phyloP scores from a whole-genome alignment of 495 filamentous ascomycete species.

The Daldinia concentrica region DNA sequence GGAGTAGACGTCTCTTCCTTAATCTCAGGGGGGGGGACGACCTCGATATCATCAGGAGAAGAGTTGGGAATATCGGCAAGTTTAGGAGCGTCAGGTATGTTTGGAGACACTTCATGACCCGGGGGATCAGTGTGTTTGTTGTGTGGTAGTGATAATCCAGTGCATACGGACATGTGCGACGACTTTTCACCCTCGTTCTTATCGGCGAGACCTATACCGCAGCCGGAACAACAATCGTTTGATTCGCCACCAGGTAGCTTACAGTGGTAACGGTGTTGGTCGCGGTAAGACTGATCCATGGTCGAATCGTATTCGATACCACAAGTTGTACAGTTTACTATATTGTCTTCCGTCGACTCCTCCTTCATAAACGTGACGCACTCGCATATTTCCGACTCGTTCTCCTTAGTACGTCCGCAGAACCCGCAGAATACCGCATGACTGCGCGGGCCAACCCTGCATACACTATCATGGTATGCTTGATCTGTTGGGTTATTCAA shows the following conservation, averaged over 20 bases:
- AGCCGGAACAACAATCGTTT: conserved; percentile 8
- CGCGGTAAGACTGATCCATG: conserved; percentile 18
- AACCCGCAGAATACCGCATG: background rate
- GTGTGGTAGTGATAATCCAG: too few species aligned
- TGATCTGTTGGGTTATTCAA: conserved; percentile 33
- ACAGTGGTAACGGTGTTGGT: conserved; percentile 3
- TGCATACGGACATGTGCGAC: conserved; percentile 2
- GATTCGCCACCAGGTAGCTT: background rate
- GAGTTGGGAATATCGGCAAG: background rate
- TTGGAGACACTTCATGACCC: too few species aligned
- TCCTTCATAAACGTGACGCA: background rate
- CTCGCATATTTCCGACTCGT: background rate
- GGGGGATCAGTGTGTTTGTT: too few species aligned
- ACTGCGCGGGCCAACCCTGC: background rate
- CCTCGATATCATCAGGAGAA: background rate
- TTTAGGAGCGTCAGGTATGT: background rate
- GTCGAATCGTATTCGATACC: conserved; percentile 16
- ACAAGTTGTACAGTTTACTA: conserved; percentile 7
- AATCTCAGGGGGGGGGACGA: background rate
- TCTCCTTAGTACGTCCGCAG: background rate
- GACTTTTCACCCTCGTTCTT: background rate
- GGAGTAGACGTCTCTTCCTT: background rate
- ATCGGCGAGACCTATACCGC: conserved; percentile 17
- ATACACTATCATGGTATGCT: conserved; percentile 36
- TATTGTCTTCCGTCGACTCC: background rate